A percentile compares a stretch with the other conserved stretches of the same genome.
These are phyloP conservation scores for Naganishia liquefaciens DNA, from an alignment of 1,284 basidiomycete genomes.

Conservation along the genomic window DNA sequence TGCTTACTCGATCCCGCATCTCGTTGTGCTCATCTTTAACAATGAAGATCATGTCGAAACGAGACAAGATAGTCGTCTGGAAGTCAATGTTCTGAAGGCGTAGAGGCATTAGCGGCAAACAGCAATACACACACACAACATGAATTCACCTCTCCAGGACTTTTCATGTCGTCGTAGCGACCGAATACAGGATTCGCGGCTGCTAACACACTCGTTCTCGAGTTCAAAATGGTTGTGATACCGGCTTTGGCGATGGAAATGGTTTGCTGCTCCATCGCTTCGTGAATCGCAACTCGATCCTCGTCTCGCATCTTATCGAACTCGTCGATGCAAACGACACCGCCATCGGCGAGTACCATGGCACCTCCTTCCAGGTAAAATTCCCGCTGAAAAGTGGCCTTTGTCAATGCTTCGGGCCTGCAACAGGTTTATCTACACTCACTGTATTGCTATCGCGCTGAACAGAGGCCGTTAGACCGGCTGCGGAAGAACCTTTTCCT, in stretches of 20 bases:
- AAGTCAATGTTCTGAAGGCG: constrained; percentile 84
- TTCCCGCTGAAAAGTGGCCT: constrained; percentile 67
- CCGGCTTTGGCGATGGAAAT: constrained; percentile 99
- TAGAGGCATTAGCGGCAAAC: not conserved
- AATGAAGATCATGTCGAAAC: constrained; percentile 99
- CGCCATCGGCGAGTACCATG: constrained; percentile 98
- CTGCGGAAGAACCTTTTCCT: constrained; percentile 95
- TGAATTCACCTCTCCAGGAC: constrained; percentile 79
- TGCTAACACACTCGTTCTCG: constrained; percentile 91
- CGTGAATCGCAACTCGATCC: constrained; percentile 97
- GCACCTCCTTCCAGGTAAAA: constrained; percentile 99
- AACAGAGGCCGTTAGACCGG: constrained; percentile 96
- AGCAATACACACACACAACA: not conserved
- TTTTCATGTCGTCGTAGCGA: constrained; percentile 94
- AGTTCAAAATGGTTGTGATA: constrained; percentile 97
- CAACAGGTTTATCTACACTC: constrained; percentile 44
- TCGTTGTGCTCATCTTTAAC: constrained; percentile 99
- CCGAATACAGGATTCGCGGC: constrained; percentile 99
- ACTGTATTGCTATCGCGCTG: constrained; percentile 90
- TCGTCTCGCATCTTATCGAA: constrained; percentile 99
- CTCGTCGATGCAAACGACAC: constrained; percentile 99
- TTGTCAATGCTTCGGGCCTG: constrained; percentile 8
- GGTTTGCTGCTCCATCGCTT: constrained; percentile 99
- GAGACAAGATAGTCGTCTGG: constrained; percentile 95
- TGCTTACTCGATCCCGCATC: constrained; percentile 75